Base-by-base conservation (phyloP, 306 rosid genomes). In the Chamaecrista fasciculata region DNA sequence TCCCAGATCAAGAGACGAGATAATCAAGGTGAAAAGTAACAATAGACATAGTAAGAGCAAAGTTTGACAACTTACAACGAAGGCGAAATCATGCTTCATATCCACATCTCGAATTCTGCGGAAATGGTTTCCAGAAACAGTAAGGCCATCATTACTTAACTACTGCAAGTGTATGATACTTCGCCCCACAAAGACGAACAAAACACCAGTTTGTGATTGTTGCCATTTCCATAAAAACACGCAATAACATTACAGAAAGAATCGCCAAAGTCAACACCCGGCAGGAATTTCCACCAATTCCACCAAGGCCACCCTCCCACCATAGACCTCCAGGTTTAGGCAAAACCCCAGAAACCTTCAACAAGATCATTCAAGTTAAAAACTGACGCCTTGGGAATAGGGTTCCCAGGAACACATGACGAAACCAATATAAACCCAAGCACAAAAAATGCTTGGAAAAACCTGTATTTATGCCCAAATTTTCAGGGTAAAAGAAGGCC, bases 71-170 rank as follows among this genome's bases (percentile, higher is more conserved):
- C 96, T 83, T 89, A 89, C 96, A 77, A 89, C 93, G 68, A 89
- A 89, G 70, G 96, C 96, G 62, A 79, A 89, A 64, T 89, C 93
- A 31, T 87, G 83, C 96, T 87, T 89, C 96, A 89, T 87, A 82
- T 89, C 96, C 82, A 87, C 96, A 76, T 82, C 96, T 64, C 96
- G 96, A 78, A 89, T 81, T 87, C 96, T 89, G 96, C 96, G 91
- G 76, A 89, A 89, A 89, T 59, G 89, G 88, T 84, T 84, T 72
- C 96, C 96, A 88, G 79, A 89, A 89, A 89, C 89, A 89, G 86
- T 84, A 89, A 89, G 91, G 89, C 89, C 87, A 89, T 88, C 91
- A 85, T 86, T 85, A 89, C 92, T 86, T 89, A 86, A 86, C 82
- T 56, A 86, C 91, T 76, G 76, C 83, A 80, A 82, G 86, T 79